Evolutionary conservation across 2,329 filamentous ascomycete genomes (phyloP).

Genomic region (Neonectria hederae): DNA sequence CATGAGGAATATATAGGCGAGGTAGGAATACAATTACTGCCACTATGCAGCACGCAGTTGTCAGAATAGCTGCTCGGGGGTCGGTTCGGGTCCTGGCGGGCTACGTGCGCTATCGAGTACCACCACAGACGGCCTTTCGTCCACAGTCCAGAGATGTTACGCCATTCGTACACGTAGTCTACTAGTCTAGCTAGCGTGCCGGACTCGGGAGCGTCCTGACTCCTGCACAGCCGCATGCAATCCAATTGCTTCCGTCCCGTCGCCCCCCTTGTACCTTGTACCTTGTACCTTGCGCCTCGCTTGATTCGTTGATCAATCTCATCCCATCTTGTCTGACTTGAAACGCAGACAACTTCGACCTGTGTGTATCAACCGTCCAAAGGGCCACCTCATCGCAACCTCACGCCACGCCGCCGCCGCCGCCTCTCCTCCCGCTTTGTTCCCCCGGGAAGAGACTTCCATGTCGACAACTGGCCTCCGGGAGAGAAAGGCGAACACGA

Average conservation of each 20-base stretch:
- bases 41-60: background rate
- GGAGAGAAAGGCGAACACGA: slow-evolving; percentile 33
- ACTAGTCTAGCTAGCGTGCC: slow-evolving; percentile 12
- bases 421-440: background rate
- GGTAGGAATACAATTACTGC: background rate
- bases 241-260: background rate
- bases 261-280: background rate
- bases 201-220: slow-evolving; percentile 4
- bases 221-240: slow-evolving; percentile 11
- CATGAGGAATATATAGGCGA: background rate
- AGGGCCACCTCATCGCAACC: background rate
- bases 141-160: too few species aligned
- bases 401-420: background rate
- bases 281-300: slow-evolving; percentile 2
- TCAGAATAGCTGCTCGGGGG: background rate
- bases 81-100: background rate
- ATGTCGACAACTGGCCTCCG: slow-evolving; percentile 21
- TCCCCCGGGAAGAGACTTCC: slow-evolving; percentile 3
- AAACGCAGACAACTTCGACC: slow-evolving; percentile 3
- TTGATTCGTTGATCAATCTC: background rate
- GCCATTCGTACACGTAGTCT: background rate
- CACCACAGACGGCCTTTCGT: background rate
- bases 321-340: background rate
- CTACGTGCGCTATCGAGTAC: background rate
- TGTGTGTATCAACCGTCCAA: background rate